phyloP scores from a whole-genome alignment of 768 basidiomycete species.

The Suillus clintonianus region DNA sequence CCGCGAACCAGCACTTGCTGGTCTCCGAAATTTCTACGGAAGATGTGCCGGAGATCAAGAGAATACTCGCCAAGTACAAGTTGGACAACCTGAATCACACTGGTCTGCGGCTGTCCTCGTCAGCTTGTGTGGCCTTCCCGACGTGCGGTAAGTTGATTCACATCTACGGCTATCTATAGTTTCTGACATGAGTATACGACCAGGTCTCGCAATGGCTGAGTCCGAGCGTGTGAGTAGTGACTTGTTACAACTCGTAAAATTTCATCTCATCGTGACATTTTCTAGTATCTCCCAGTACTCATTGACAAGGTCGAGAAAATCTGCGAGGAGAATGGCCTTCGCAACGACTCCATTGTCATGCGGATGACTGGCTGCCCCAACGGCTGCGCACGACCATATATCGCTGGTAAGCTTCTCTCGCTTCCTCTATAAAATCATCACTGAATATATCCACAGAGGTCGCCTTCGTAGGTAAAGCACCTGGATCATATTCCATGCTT shows the following conservation, averaged over 20 bases:
- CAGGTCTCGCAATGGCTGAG: constrained; percentile 78
- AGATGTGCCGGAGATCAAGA: constrained; percentile 78
- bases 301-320: constrained; percentile 95
- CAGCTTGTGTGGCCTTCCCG: constrained; percentile 97
- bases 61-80: constrained; percentile 78
- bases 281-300: constrained; percentile 86
- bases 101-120: constrained; percentile 83
- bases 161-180: constrained; percentile 3
- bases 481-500: constrained; percentile 89
- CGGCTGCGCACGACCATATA: constrained; percentile 90
- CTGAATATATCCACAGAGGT: constrained; percentile 57
- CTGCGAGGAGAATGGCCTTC: constrained; percentile 88
- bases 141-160: constrained; percentile 65
- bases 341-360: constrained; percentile 97
- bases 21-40: constrained; percentile 78
- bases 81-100: constrained; percentile 83
- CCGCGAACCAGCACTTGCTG: constrained; percentile 93
- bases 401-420: constrained; percentile 60
- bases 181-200: background rate
- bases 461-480: constrained; percentile 96
- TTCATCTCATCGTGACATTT: constrained; percentile 36
- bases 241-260: background rate
- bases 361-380: constrained; percentile 98
- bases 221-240: constrained; percentile 58
- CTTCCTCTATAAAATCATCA: background rate